Percentiles rank a stretch among this genome's conserved stretches.
These are phyloP conservation scores for Candida sphagnicola DNA, from an alignment of 805 yeast genomes.

Conservation along the genomic window DNA sequence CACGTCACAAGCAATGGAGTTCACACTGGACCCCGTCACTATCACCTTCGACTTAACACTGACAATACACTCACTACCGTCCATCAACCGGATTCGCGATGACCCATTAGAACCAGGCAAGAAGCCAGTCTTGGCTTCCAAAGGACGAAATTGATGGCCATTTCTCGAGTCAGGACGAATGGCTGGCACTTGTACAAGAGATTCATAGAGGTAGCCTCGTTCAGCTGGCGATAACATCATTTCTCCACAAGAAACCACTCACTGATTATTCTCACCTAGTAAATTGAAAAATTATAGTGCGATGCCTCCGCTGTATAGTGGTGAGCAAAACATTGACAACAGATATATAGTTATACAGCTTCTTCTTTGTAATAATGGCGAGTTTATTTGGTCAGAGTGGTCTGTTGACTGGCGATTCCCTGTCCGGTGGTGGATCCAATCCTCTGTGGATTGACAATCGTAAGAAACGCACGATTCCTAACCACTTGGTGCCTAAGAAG, in stretches of 20 bases:
- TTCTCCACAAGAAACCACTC: no score
- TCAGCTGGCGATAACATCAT: slow-evolving; percentile 78
- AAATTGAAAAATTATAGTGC: background rate
- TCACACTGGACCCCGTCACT: slow-evolving; percentile 30
- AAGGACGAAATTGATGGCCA: slow-evolving; percentile 73
- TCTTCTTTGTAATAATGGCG: slow-evolving; percentile 5
- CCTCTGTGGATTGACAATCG: slow-evolving; percentile 37
- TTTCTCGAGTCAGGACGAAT: slow-evolving; percentile 85
- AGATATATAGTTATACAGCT: background rate
- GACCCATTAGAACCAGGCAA: slow-evolving; percentile 91
- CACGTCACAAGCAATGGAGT: slow-evolving; percentile 68
- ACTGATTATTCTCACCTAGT: no score
- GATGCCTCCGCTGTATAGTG: background rate
- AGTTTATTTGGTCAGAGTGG: slow-evolving; percentile 11
- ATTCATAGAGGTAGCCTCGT: slow-evolving; percentile 69
- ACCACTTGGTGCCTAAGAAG: slow-evolving; percentile 38
- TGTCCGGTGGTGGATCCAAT: slow-evolving; percentile 6
- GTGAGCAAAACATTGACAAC: background rate
- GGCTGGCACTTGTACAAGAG: slow-evolving; percentile 56
- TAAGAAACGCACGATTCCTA: slow-evolving; percentile 35
- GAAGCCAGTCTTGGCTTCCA: slow-evolving; percentile 77
- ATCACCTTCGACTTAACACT: slow-evolving; percentile 88
- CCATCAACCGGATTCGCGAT: slow-evolving; percentile 77
- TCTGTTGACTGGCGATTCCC: slow-evolving; percentile 1
- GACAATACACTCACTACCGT: slow-evolving; percentile 91